These are phyloP conservation scores for Capronia coronata DNA, from an alignment of 2,329 filamentous ascomycete species.

Conservation along the genomic window DNA sequence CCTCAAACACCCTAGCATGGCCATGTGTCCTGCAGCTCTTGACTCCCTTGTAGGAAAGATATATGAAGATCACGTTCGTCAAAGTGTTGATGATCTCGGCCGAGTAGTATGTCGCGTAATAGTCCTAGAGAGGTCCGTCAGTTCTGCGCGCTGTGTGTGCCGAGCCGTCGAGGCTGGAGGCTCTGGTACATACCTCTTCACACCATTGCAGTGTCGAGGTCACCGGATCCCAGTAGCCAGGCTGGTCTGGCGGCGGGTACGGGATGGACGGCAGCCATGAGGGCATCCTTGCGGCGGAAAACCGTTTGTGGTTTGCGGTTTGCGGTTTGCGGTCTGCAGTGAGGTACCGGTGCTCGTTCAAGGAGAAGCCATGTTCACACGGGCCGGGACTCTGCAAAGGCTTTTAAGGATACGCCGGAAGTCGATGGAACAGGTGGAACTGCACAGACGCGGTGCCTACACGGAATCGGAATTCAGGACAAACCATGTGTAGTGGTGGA, in stretches of 20 bases:
- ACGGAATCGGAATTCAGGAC: too few relatives aligned
- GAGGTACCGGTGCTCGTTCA: too few relatives aligned
- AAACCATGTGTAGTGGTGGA: background rate
- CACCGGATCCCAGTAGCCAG: conserved; percentile 62
- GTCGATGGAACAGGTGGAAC: background rate
- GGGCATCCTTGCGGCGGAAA: conserved; percentile 27
- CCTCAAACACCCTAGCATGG: conserved; percentile 68
- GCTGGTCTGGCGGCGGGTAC: conserved; percentile 46
- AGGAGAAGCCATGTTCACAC: background rate
- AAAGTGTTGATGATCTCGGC: conserved; percentile 74
- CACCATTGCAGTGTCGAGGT: conserved; percentile 73
- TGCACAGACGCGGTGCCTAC: too few relatives aligned
- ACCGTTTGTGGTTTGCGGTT: too few relatives aligned
- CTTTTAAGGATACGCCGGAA: background rate
- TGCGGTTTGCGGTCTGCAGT: too few relatives aligned
- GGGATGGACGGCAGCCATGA: conserved; percentile 41
- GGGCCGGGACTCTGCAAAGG: background rate
- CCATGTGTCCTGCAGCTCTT: conserved; percentile 63
- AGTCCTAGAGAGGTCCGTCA: conserved; percentile 49
- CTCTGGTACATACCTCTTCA: conserved; percentile 72
- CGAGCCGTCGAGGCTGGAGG: too few relatives aligned
- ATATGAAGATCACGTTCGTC: conserved; percentile 77
- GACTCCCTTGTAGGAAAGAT: conserved; percentile 68
- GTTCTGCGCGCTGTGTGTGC: too few relatives aligned
- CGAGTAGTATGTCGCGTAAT: conserved; percentile 66